A percentile compares a stretch with the other conserved stretches of the same genome.
phyloP scores from a whole-genome alignment of 75 land plant species.

The Cunninghamia lanceolata region DNA sequence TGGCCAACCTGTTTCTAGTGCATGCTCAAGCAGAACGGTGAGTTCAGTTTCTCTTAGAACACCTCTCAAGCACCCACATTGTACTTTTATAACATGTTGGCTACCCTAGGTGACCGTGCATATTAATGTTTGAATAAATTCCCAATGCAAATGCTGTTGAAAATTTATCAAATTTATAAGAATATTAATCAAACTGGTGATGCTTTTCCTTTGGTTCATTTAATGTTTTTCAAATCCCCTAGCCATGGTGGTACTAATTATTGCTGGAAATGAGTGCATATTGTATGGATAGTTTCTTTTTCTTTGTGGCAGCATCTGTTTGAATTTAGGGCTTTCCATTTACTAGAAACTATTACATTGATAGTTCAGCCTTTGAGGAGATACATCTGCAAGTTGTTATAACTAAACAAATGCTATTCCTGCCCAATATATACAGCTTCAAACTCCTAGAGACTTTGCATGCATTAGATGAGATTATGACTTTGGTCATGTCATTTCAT shows the following conservation, averaged over 20 bases:
- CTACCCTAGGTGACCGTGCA: not conserved
- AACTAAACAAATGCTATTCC: not conserved
- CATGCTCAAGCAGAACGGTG: constrained; percentile 88
- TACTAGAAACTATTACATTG: not conserved
- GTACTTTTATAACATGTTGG: not conserved
- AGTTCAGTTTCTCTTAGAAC: constrained; percentile 12
- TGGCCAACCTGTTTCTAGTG: constrained; percentile 76
- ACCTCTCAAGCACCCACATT: not conserved
- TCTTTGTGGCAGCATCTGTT: not conserved
- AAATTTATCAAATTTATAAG: not conserved
- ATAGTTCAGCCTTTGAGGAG: not conserved
- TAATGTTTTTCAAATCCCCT: not conserved
- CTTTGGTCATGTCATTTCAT: too few relatives aligned
- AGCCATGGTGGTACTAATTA: not conserved
- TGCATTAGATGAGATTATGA: too few relatives aligned
- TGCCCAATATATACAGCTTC: not conserved
- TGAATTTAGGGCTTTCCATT: not conserved
- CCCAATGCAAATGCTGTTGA: not conserved
- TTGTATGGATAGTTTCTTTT: not conserved
- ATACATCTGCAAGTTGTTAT: not conserved
- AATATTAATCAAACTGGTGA: not conserved
- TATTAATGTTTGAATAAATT: not conserved
- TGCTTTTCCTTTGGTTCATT: not conserved
- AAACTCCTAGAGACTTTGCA: not conserved
- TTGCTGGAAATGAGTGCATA: not conserved